phyloP scores from a whole-genome alignment of 805 yeast genomes.

The Zygotorulaspora chibaensis region DNA sequence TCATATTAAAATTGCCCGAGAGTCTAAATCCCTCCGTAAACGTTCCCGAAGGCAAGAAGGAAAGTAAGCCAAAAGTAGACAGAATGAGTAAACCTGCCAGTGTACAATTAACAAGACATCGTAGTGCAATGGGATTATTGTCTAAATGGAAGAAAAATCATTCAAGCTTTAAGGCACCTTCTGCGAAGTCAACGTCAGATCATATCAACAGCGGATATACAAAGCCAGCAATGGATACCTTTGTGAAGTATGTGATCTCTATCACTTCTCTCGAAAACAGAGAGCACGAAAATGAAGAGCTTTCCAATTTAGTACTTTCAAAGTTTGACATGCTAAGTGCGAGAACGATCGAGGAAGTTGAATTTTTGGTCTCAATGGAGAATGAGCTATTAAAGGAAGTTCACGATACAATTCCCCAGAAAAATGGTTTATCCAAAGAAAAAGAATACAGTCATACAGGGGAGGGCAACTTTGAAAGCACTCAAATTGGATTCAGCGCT shows the following conservation, averaged over 20 bases:
- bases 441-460: neutral
- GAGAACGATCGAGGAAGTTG: conserved; percentile 65
- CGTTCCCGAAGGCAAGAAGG: conserved; percentile 9
- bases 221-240: conserved; percentile 34
- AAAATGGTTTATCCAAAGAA: neutral
- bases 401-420: conserved; percentile 7
- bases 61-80: conserved; percentile 4
- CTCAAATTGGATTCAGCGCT: conserved; percentile 21
- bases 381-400: conserved; percentile 34
- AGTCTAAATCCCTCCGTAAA: conserved; percentile 3
- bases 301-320: conserved; percentile 15
- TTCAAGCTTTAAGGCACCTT: conserved; percentile 1
- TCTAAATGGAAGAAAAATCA: conserved; percentile 33
- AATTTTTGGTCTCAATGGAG: conserved; percentile 48
- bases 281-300: conserved; percentile 14
- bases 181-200: neutral
- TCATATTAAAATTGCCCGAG: conserved; percentile 32
- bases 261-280: conserved; percentile 31
- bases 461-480: neutral
- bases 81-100: no score
- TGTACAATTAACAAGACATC: conserved; percentile 1
- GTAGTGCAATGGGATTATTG: conserved; percentile 28
- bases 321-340: conserved; percentile 66
- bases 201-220: conserved; percentile 2
- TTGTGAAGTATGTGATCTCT: conserved; percentile 37